A percentile compares a stretch with the other conserved stretches of the same genome.
These are phyloP conservation scores for Mercurialis annua DNA, from an alignment of 345 rosid genomes.

Conservation along the genomic window DNA sequence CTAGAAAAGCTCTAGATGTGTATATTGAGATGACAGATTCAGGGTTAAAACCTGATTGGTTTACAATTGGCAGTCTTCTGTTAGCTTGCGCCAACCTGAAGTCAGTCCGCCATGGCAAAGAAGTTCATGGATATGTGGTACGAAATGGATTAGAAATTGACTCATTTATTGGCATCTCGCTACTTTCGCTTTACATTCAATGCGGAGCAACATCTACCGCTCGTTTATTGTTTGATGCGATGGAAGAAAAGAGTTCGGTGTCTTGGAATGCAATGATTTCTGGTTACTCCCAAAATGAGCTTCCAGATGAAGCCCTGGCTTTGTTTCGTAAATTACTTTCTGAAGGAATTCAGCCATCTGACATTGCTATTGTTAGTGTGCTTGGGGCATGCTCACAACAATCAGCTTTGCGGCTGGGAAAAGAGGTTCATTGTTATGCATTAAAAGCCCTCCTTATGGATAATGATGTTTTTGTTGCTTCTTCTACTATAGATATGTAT, in stretches of 20 bases:
- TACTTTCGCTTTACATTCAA: conserved; percentile 53
- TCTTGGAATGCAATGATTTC: conserved; percentile 62
- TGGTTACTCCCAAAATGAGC: conserved; percentile 53
- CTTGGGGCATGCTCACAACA: conserved; percentile 55
- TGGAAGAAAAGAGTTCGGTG: conserved; percentile 44
- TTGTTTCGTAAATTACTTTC: conserved; percentile 48
- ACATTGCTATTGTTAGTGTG: conserved; percentile 37
- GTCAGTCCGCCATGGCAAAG: conserved; percentile 40
- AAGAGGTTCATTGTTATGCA: conserved; percentile 56
- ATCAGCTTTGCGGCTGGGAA: conserved; percentile 54
- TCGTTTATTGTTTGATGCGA: conserved; percentile 40
- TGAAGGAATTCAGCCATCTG: conserved; percentile 37
- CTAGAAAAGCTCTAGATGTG: conserved; percentile 42
- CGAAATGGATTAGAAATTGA: conserved; percentile 45
- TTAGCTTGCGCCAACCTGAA: conserved; percentile 49
- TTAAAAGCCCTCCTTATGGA: conserved; percentile 34
- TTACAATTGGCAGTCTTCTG: conserved; percentile 53
- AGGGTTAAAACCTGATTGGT: conserved; percentile 45
- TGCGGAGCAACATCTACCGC: conserved; percentile 45
- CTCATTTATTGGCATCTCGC: conserved; percentile 39
- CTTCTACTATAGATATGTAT: conserved; percentile 27
- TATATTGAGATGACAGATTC: conserved; percentile 39
- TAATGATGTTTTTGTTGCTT: conserved; percentile 22
- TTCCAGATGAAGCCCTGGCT: conserved; percentile 44
- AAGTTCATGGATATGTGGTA: conserved; percentile 50